Conservation (phyloP, 352 stramenopile species). For the Thalassiosira allenii region DNA sequence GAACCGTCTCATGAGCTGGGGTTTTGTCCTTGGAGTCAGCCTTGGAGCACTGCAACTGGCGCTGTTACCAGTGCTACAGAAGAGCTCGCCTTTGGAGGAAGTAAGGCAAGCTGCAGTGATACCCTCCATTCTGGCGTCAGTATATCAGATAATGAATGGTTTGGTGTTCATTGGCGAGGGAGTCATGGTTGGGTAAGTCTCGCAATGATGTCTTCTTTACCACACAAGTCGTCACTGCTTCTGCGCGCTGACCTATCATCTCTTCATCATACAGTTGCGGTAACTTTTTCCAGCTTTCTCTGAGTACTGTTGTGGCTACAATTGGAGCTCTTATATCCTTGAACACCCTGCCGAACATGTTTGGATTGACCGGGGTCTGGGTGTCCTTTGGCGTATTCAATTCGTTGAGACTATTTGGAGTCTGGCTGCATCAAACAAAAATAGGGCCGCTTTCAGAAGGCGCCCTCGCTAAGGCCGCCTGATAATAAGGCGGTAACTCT, state of each 20-base stretch:
- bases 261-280: slow-evolving; percentile 51
- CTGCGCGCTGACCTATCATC: not conserved
- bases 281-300: slow-evolving; percentile 78
- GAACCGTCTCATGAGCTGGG: slow-evolving; percentile 85
- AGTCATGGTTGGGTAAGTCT: slow-evolving; percentile 74
- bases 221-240: not conserved
- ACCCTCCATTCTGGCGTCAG: slow-evolving; percentile 78
- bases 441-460: slow-evolving; percentile 67
- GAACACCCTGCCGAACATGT: slow-evolving; percentile 69
- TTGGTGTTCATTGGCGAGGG: slow-evolving; percentile 86
- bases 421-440: slow-evolving; percentile 77
- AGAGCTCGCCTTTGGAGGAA: slow-evolving; percentile 83
- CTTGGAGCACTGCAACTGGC: slow-evolving; percentile 77
- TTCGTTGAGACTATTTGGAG: slow-evolving; percentile 65
- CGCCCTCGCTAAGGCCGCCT: slow-evolving; percentile 41
- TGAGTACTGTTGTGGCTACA: slow-evolving; percentile 78
- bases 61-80: slow-evolving; percentile 75
- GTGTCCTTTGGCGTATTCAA: slow-evolving; percentile 84
- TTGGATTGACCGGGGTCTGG: slow-evolving; percentile 81
- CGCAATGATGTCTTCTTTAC: not conserved
- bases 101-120: slow-evolving; percentile 79
- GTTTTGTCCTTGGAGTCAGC: slow-evolving; percentile 74
- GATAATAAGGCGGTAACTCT: no score
- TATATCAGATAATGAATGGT: slow-evolving; percentile 86
- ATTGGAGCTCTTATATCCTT: slow-evolving; percentile 71